Percentiles rank a stretch among this genome's conserved stretches.
Conservation (phyloP, 1,139 yeast genomes). For the Saccharomyces hybrid region DNA sequence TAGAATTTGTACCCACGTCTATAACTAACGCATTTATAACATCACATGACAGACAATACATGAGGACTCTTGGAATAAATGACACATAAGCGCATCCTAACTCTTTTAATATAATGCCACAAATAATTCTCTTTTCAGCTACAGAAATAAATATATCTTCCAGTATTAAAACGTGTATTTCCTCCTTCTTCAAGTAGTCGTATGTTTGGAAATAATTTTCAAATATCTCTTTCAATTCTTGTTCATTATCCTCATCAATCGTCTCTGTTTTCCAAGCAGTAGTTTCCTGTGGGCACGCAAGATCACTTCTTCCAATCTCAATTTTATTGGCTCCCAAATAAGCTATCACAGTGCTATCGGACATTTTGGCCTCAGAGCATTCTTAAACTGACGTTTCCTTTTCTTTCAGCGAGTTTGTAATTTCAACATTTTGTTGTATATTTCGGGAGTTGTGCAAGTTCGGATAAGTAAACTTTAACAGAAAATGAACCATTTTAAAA, state of each 20-base stretch:
- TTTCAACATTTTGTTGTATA: not conserved
- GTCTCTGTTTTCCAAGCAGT: not conserved
- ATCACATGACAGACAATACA: conserved; percentile 1
- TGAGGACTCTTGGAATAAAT: conserved; percentile 2
- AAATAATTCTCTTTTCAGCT: not conserved
- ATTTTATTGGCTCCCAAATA: not conserved
- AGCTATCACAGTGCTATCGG: not conserved
- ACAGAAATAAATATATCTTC: conserved; percentile 2
- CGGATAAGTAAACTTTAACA: not conserved
- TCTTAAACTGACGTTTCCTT: not conserved
- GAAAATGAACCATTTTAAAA: not conserved
- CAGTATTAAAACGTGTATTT: not conserved
- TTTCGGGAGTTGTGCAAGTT: not conserved
- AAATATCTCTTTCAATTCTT: not conserved
- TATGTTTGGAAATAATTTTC: not conserved
- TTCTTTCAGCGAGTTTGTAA: too few species aligned
- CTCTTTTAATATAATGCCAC: not conserved
- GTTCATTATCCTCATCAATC: not conserved
- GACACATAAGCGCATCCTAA: not conserved
- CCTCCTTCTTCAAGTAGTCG: not conserved
- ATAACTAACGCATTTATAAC: not conserved
- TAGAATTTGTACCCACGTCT: not conserved
- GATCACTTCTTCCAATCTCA: not conserved
- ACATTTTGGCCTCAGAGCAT: not conserved
- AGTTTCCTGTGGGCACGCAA: not conserved